These are phyloP conservation scores for Sarcodon sp. DNA, from an alignment of 768 basidiomycete species.

Conservation along the genomic window DNA sequence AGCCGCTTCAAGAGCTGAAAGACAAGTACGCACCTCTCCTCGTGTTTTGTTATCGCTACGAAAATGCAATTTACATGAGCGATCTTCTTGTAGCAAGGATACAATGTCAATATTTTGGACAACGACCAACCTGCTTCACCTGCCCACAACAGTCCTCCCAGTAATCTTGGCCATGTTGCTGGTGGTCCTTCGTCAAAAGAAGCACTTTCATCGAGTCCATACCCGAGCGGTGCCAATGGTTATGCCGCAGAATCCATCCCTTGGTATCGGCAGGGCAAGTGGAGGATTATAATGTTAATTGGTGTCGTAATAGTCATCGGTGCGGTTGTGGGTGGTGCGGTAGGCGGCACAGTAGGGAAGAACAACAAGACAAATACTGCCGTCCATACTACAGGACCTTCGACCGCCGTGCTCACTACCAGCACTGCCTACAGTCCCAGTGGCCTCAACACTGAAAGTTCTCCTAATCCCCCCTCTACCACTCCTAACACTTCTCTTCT, in stretches of 20 bases:
- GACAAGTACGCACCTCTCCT: slow-evolving; percentile 12
- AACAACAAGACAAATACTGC: slow-evolving; percentile 3
- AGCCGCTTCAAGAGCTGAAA: slow-evolving; percentile 16
- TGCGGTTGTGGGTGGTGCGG: slow-evolving; percentile 44
- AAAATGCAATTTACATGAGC: background rate
- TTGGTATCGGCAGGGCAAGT: slow-evolving; percentile 38
- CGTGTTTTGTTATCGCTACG: background rate
- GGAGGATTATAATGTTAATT: slow-evolving; percentile 25
- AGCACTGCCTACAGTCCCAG: background rate
- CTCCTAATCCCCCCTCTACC: background rate
- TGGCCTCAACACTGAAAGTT: background rate
- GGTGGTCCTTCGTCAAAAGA: slow-evolving; percentile 5
- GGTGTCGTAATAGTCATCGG: slow-evolving; percentile 29
- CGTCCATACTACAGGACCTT: background rate
- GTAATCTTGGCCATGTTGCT: slow-evolving; percentile 7
- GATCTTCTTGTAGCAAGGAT: slow-evolving; percentile 31
- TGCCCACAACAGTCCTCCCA: slow-evolving; percentile 5
- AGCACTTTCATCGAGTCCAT: slow-evolving; percentile 2
- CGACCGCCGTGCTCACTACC: background rate
- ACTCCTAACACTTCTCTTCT: background rate
- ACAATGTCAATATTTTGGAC: slow-evolving; percentile 32
- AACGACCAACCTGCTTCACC: slow-evolving; percentile 9
- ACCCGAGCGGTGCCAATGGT: too few relatives aligned
- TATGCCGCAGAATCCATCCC: slow-evolving; percentile 10
- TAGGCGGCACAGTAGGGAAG: slow-evolving; percentile 33